Base-by-base conservation (phyloP, 495 filamentous ascomycete species). In the Trichoderma virens region DNA sequence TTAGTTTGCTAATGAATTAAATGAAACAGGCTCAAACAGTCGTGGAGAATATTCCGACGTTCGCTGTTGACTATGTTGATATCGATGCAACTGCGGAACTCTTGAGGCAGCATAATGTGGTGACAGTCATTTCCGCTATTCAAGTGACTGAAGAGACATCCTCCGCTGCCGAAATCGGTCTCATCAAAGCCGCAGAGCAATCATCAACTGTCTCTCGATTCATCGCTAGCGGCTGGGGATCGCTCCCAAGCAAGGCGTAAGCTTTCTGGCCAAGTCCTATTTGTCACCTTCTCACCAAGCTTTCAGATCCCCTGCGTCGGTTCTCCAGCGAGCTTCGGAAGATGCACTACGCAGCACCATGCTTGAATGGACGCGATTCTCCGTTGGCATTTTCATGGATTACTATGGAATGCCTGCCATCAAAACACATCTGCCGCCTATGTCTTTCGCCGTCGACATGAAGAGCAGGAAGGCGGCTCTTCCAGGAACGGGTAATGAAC, bases 301-400 rank as follows among this genome's bases (percentile, higher is more conserved):
- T 8, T 1, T 47, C 18, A 47, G 43, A 23, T 47, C 43, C 20
- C 43, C 62, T 65, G 23, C 54, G 66, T 31, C 47, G 65, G 16
- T 47, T 59, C 20, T 64, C 67, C 67, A 54, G 66, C 16, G 56
- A 64, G 61, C 60, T 62, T 60, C 67, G 13, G 18, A 59, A 25
- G 64, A 16, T 41, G 60, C 25, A 31, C 32, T 62, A 16, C 31
- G 60, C 16, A 35, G 31, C 18, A 62, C 60, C 8, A 39, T 65
- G 14, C 72, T 83, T 31, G 67, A 80, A 63, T 82, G 70, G 51
- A 84, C 80, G 27, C 70, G 75, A 7, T 74, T 83, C n/a, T 71
- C 76, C 28, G 77, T 76, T 34, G 82, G 80, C 1, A 76, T 76
- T 66, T 82, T 83, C 66, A 75, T 84, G 71, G 81, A 84, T 65